A percentile compares a stretch with the other conserved stretches of the same genome.
Conservation (phyloP, 768 basidiomycete species). For the Lactarius vividus region DNA sequence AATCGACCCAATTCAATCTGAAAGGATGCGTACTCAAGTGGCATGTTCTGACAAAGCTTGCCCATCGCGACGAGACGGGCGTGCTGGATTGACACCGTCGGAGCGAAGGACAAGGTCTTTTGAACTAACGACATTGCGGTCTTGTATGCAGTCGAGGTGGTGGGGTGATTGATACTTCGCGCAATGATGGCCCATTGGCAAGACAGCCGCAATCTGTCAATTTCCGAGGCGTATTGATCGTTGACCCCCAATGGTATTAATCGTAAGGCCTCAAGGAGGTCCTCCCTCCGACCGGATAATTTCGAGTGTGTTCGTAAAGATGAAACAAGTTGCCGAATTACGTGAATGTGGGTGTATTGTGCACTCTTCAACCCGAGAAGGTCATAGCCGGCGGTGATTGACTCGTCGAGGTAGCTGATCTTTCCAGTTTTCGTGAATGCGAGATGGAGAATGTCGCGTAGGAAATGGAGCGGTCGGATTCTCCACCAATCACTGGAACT, state of each 20-base stretch:
- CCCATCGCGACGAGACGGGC: background rate
- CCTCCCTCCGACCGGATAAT: background rate
- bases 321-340: accelerated
- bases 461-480: background rate
- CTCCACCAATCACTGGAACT: background rate
- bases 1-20: background rate
- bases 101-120: background rate
- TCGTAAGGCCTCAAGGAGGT: background rate
- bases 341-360: background rate
- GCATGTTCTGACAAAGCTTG: background rate
- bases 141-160: background rate
- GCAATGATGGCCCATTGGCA: background rate
- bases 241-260: background rate
- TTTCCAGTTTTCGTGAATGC: background rate
- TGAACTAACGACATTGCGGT: background rate
- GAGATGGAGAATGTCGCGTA: background rate
- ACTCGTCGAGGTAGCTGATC: background rate
- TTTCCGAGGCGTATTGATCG: background rate
- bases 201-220: background rate
- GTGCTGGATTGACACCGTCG: background rate
- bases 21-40: constrained; percentile 6
- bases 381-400: background rate
- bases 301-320: background rate
- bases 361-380: background rate
- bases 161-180: background rate